Evolutionary conservation across 1,284 basidiomycete genomes (phyloP), one percentile per base, ranked within the genome.

Genomic region (Schizophyllum commune): DNA sequence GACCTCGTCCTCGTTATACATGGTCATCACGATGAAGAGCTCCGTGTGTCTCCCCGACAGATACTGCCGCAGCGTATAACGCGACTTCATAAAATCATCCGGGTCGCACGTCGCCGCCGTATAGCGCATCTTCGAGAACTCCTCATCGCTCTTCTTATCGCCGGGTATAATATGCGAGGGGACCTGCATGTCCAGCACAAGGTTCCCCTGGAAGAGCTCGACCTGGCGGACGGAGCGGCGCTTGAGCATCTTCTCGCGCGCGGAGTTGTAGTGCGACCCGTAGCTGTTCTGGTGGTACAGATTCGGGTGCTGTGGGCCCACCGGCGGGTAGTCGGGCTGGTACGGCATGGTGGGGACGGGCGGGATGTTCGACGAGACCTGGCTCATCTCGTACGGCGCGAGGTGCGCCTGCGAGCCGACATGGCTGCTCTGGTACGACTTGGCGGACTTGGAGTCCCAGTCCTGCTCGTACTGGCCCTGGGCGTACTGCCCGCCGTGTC

Each of bases 1-100:
- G 20, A 91, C 82, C 67, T 96, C 92, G 71, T 96, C 92, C 75
- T 98, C 96, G 73, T 98, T 98, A 76, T 98, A 94, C 89, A 94
- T 94, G 55, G 92, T 94, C 90, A 94, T 92, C 58, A 94, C 92
- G 68, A 98, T 95, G 72, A 98, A 92, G 6, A 98, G 81, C 75
- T 98, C 96, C 0, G 96, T 98, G 65, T 87, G 83, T 54, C 95
- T 87, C 21, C 87, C 86, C 68, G 86, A 86, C 1, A 96, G 81
- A 72, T 89, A 94, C n/a, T 87, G 94, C 21, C 94, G 79, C 15
- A 97, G 82, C 1, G 89, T 85, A 74, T 94, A 96, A 64, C 88
- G 86, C 60, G 82, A 82, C 32, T 79, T 73, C 83, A 86, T 85
- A 72, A 94, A 94, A 55, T 92, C 83, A 64, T 98, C 94, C 3